These are phyloP conservation scores for Termitomyces sp. DNA, from an alignment of 768 basidiomycete genomes.

Conservation along the genomic window DNA sequence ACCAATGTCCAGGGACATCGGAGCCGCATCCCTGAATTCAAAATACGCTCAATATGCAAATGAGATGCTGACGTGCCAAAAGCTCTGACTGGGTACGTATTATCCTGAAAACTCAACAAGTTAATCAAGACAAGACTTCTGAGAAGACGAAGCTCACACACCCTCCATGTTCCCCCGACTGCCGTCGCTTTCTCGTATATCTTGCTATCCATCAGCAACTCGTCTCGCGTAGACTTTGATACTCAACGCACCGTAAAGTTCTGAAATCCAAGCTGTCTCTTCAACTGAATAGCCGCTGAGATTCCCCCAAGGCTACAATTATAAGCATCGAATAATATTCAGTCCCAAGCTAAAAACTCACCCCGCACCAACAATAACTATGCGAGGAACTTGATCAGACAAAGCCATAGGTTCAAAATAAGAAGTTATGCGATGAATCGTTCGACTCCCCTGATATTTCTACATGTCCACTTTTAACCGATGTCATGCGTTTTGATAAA, in stretches of 20 bases:
- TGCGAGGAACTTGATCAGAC: conserved; percentile 22
- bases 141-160: conserved; percentile 20
- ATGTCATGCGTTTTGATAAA: neutral
- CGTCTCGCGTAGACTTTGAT: neutral
- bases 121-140: neutral
- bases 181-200: conserved; percentile 43
- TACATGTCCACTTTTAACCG: neutral
- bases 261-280: conserved; percentile 34
- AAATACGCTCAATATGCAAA: neutral
- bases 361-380: conserved; percentile 50
- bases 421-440: neutral
- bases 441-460: neutral
- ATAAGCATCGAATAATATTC: neutral
- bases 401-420: conserved; percentile 4
- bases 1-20: conserved; percentile 51
- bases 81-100: conserved; percentile 43
- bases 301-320: conserved; percentile 39
- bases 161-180: conserved; percentile 55
- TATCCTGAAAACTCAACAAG: conserved; percentile 29
- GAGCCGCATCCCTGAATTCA: conserved; percentile 43
- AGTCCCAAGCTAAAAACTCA: conserved; percentile 16
- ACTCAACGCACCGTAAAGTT: conserved; percentile 39
- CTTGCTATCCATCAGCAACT: conserved; percentile 19
- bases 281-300: conserved; percentile 40
- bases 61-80: neutral